Conservation (phyloP, 2,329 filamentous ascomycete genomes). For the Magnaporthales sp. region DNA sequence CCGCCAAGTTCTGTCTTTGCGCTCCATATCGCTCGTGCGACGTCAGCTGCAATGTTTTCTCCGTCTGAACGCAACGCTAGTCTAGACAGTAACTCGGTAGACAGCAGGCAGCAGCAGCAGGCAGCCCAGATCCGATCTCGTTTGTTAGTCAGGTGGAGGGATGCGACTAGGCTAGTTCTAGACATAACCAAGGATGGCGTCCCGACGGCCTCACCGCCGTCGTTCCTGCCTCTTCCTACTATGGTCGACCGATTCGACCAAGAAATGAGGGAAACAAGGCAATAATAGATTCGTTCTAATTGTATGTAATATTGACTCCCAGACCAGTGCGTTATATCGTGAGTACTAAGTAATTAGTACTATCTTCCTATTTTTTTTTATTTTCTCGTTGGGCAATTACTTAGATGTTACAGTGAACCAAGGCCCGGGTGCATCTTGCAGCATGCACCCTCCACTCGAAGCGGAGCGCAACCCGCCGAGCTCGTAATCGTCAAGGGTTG, state of each 20-base stretch:
- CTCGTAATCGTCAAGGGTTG: background rate
- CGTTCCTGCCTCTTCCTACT: background rate
- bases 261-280: conserved; percentile 20
- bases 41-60: background rate
- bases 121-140: background rate
- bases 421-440: background rate
- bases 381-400: background rate
- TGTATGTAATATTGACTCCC: background rate
- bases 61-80: background rate
- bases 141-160: background rate
- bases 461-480: background rate
- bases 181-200: background rate
- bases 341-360: background rate
- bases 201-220: background rate
- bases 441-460: background rate
- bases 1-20: too few species aligned
- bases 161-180: background rate
- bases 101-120: background rate
- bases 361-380: background rate
- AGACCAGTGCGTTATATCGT: background rate
- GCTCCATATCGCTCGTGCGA: background rate
- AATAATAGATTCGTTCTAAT: conserved; percentile 9
- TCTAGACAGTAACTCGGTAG: background rate
- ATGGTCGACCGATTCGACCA: conserved; percentile 15
- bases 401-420: background rate